Percentiles rank a stretch among this genome's conserved stretches.
Conservation (phyloP, 2,329 filamentous ascomycete genomes). For the Kalmusia sp. region DNA sequence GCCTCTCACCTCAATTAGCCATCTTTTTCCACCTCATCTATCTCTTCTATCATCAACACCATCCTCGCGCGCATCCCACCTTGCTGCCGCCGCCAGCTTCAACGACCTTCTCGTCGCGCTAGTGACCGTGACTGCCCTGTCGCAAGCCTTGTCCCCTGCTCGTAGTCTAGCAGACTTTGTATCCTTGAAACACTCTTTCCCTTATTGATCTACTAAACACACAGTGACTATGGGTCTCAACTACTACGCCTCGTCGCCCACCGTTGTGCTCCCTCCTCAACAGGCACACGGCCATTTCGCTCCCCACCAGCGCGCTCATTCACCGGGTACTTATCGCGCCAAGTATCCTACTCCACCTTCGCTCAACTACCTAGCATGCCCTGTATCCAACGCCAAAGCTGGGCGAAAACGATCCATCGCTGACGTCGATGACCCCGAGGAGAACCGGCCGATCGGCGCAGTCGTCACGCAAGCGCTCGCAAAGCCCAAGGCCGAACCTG, state of each 20-base stretch:
- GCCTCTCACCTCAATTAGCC: constrained; percentile 21
- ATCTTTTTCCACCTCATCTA: constrained; percentile 22
- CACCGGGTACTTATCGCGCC: constrained; percentile 46
- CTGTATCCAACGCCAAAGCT: constrained; percentile 53
- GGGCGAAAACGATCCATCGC: constrained; percentile 80
- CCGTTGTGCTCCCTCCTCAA: constrained; percentile 54
- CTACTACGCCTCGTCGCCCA: constrained; percentile 56
- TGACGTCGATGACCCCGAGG: constrained; percentile 76
- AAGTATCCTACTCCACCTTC: constrained; percentile 51
- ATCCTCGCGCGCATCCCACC: constrained; percentile 21
- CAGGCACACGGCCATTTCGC: constrained; percentile 47
- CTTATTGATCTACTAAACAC: constrained; percentile 47
- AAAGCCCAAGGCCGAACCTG: constrained; percentile 69
- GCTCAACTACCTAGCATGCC: constrained; percentile 50
- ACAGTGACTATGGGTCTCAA: constrained; percentile 52
- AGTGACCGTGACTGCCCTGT: constrained; percentile 28
- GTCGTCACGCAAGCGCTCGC: constrained; percentile 54
- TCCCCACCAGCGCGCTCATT: constrained; percentile 40
- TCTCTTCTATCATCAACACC: constrained; percentile 13
- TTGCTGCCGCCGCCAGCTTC: constrained; percentile 23
- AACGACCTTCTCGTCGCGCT: constrained; percentile 31
- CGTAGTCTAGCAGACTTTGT: constrained; percentile 38
- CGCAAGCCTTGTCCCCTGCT: constrained; percentile 38
- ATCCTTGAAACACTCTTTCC: constrained; percentile 36
- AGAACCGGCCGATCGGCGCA: constrained; percentile 59